Percentiles rank a stretch among this genome's conserved stretches.
Conservation (phyloP, 805 yeast species). For the Starmerella sp. region DNA sequence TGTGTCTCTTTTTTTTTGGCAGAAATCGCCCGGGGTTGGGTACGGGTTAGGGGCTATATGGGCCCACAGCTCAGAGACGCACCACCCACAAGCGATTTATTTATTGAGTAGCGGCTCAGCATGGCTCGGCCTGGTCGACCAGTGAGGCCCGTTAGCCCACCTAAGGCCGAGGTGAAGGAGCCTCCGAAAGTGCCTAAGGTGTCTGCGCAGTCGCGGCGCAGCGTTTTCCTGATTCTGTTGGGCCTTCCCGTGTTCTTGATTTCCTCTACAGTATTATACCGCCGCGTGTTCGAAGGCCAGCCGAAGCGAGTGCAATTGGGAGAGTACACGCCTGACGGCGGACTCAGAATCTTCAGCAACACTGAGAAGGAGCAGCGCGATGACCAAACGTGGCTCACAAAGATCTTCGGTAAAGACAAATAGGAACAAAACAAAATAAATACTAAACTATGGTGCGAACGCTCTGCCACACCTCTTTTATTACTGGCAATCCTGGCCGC, state of each 20-base stretch:
- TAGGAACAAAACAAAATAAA: background rate
- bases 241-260: constrained; percentile 26
- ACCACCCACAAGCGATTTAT: no score
- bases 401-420: constrained; percentile 36
- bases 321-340: constrained; percentile 37
- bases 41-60: background rate
- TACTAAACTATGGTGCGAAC: background rate
- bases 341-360: constrained; percentile 35
- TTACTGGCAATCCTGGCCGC: constrained; percentile 10
- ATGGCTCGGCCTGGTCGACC: constrained; percentile 11
- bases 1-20: background rate
- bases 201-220: constrained; percentile 15
- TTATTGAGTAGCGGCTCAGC: no score
- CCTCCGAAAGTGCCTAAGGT: background rate
- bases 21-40: background rate
- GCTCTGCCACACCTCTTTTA: constrained; percentile 10
- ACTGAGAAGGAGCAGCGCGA: constrained; percentile 35
- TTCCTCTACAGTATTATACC: constrained; percentile 25
- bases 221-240: constrained; percentile 26
- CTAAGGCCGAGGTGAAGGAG: background rate
- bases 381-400: constrained; percentile 32
- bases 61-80: background rate
- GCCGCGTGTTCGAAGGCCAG: constrained; percentile 32
- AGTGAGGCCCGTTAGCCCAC: constrained; percentile 1
- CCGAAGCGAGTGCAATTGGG: constrained; percentile 39